These are phyloP conservation scores for Malbranchea cinnamomea DNA, from an alignment of 2,329 filamentous ascomycete genomes.

Conservation along the genomic window DNA sequence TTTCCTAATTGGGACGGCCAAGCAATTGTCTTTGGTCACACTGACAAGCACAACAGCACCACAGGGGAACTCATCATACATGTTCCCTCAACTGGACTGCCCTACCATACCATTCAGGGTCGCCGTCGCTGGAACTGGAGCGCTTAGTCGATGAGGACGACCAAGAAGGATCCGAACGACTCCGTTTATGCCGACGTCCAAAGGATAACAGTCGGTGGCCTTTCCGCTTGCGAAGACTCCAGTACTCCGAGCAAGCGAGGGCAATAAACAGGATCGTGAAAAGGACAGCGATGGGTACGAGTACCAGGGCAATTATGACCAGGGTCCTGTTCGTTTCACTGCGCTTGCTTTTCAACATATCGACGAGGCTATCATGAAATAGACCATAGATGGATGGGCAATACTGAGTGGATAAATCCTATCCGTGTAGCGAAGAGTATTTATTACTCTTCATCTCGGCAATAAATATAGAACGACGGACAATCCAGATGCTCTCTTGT, in stretches of 20 bases:
- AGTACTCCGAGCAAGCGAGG: constrained; percentile 25
- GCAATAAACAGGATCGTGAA: constrained; percentile 24
- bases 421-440: too few species aligned
- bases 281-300: constrained; percentile 34
- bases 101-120: constrained; percentile 14
- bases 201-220: too few species aligned
- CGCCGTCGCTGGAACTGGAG: constrained; percentile 15
- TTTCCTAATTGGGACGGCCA: too few species aligned
- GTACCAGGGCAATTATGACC: constrained; percentile 30
- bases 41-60: background rate
- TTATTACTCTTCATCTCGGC: too few species aligned
- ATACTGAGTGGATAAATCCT: too few species aligned
- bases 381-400: too few species aligned
- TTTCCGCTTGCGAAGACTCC: constrained; percentile 12
- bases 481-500: too few species aligned
- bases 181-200: constrained; percentile 16
- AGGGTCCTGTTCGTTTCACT: constrained; percentile 10
- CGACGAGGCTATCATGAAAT: too few species aligned
- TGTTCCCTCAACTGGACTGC: constrained; percentile 12
- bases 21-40: too few species aligned
- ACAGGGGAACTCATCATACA: constrained; percentile 7
- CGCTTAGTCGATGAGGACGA: constrained; percentile 20
- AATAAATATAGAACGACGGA: too few species aligned
- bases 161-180: constrained; percentile 19
- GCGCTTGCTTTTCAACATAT: constrained; percentile 4